Evolutionary conservation across 2,329 filamentous ascomycete species (phyloP), one percentile per base, ranked within the genome.

Genomic region (Epichloe elymi): DNA sequence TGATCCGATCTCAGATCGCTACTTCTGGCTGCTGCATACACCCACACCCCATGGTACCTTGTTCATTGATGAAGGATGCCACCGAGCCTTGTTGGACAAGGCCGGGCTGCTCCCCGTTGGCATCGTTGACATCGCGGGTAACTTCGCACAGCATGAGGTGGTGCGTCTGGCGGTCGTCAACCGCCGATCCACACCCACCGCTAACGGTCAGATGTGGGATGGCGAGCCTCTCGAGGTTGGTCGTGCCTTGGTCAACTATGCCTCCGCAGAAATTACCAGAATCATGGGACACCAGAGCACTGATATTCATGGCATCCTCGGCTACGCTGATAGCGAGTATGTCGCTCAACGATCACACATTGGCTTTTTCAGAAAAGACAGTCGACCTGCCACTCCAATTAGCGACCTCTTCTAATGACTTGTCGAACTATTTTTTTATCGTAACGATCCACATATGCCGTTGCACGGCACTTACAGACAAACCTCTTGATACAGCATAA

Each of bases 1-100:
- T 0, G 82, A 86, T 26, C 90, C 91, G 1, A 93, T 97, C 53
- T 83, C 88, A 51, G 93, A 96, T 65, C 85, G 91, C 55, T 89
- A 93, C 64, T 97, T 98, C 75, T 98, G 93, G 93, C 83, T 98
- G 46, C 76, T 97, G 0, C 88, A 98, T 67, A 93, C 91, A 10
- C 80, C 96, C 11, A 83, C 84, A 23, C 88, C 93, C 0, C 90
- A 95, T 61, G 93, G 93, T 14, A 95, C 85, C 2, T 65, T 98
- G 26, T 97, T 88, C 70, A 94, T 98, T 59, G 93, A 98, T 70
- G 72, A 80, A n/a, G 93, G 93, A 41, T 91, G 91, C 3, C 83
- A 89, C 68, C 74, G 76, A 36, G 93, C 91, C 1, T 76, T 97
- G 3, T 71, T 82, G 15, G 82, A 83, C 62, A 95, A 95, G 70